Percentiles rank a stretch among this genome's conserved stretches.
phyloP scores from a whole-genome alignment of 176 grass and related monocot species.

The Olyra latifolia region DNA sequence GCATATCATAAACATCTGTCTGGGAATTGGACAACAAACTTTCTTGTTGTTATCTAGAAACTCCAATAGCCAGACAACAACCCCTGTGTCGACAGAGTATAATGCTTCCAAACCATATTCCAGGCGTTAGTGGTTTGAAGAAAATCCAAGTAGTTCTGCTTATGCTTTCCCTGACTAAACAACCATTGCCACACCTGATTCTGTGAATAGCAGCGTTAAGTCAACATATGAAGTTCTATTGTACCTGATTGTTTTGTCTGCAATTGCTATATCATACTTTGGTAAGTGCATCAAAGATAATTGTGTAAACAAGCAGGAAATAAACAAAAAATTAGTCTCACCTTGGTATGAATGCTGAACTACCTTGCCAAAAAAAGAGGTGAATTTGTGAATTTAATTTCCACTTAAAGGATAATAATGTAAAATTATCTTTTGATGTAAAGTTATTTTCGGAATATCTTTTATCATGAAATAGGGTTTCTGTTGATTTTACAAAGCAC shows the following conservation, averaged over 20 bases:
- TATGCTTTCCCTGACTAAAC: conserved; percentile 29
- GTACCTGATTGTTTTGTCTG: conserved; percentile 47
- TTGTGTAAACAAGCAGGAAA: no score
- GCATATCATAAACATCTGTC: background rate
- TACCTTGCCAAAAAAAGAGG: no score
- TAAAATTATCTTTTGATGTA: no score
- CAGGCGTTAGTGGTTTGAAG: conserved; percentile 39
- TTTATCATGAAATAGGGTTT: no score
- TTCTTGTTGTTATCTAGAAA: conserved; percentile 41
- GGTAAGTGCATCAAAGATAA: background rate
- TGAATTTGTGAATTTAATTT: no score
- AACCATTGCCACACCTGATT: conserved; percentile 43
- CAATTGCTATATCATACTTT: conserved; percentile 51
- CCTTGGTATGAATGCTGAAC: no score
- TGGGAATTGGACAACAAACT: background rate
- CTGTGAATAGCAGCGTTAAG: conserved; percentile 47
- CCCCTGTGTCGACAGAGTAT: conserved; percentile 44
- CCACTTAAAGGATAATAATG: no score
- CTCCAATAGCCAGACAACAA: conserved; percentile 47
- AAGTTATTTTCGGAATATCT: no score
- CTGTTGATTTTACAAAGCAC: no score
- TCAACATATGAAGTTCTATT: conserved; percentile 36
- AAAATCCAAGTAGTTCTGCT: conserved; percentile 49
- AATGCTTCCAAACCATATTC: conserved; percentile 38
- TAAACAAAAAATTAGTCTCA: no score